Percentiles rank a stretch among this genome's conserved stretches.
phyloP scores from a whole-genome alignment of 2,329 filamentous ascomycete genomes.

The Ceratocystis colombiana region DNA sequence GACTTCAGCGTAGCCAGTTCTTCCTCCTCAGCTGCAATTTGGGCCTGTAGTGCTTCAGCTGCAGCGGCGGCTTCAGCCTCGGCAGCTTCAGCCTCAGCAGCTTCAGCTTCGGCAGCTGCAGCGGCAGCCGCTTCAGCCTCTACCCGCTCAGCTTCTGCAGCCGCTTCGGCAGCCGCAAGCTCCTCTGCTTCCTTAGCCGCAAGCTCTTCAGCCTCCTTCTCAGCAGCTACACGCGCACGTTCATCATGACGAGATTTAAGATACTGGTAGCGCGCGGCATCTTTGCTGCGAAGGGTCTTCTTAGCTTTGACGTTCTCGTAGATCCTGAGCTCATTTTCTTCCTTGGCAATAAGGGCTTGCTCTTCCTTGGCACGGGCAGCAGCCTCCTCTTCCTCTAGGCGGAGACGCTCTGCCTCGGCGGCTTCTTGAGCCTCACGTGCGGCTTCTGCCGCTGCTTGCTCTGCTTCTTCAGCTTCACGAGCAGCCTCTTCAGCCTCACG shows the following conservation, averaged over 20 bases:
- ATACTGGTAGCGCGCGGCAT: slow-evolving; percentile 17
- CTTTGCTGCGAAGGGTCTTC: neutral
- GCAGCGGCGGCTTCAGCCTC: slow-evolving; percentile 7
- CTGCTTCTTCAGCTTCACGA: slow-evolving; percentile 26
- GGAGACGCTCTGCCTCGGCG: slow-evolving; percentile 26
- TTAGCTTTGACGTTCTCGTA: slow-evolving; percentile 14
- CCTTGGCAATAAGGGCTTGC: slow-evolving; percentile 15
- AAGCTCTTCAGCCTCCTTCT: slow-evolving; percentile 29
- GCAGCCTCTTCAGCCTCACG: slow-evolving; percentile 28
- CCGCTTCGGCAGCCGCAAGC: slow-evolving; percentile 22
- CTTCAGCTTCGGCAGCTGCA: slow-evolving; percentile 15
- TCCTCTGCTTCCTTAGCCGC: slow-evolving; percentile 27
- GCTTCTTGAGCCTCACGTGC: slow-evolving; percentile 29
- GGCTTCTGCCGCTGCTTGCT: slow-evolving; percentile 19
- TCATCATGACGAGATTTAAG: slow-evolving; percentile 24
- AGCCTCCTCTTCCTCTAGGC: slow-evolving; percentile 18
- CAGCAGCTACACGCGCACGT: slow-evolving; percentile 18
- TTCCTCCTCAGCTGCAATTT: slow-evolving; percentile 17
- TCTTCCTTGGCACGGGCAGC: slow-evolving; percentile 12
- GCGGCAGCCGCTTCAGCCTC: slow-evolving; percentile 22
- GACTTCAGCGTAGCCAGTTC: slow-evolving; percentile 18
- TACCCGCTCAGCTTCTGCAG: neutral
- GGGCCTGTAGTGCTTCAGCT: neutral
- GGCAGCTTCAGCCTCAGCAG: slow-evolving; percentile 15
- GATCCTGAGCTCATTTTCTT: slow-evolving; percentile 22